Evolutionary conservation across 257 asterid genomes (phyloP), one percentile per base, ranked within the genome.

Genomic region (Solanum chiquidenum): DNA sequence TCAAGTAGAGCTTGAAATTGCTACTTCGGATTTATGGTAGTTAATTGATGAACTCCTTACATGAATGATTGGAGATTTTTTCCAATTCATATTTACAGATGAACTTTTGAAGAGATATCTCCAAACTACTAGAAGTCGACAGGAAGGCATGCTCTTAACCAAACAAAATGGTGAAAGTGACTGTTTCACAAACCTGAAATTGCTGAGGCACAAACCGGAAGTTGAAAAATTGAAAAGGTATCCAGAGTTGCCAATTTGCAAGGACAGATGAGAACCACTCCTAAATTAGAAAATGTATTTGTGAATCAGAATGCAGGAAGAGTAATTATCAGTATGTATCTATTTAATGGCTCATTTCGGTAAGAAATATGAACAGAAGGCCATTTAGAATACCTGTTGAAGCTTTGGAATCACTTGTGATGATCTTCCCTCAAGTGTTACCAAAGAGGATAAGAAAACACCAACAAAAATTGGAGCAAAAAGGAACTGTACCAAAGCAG

Each of bases 201-300:
- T 95, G 98, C 87, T 95, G 98, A 6, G 98, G 99, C 40, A 96
- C 98, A 73, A 94, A 95, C n/a, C 95, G 94, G 84, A 96, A 96
- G 92, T 96, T 96, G 88, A 96, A 90, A 91, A 96, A 96, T 90
- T 96, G 99, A 87, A 96, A 96, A 85, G 99, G 99, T 88, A 96
- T 93, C 99, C 99, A 96, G 6, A 96, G 94, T 89, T 95, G 98
- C 99, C 99, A 96, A 90, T 96, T 96, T 64, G 95, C 99, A 88
- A 96, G 68, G 90, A 96, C 97, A n/a, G 99, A 89, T 5, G 98
- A 91, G 87, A 95, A 92, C 99, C 99, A 96, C 86, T 95, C 98
- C 99, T 96, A 21, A 34, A 91, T 86, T 18, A 0, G 27, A 86
- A 25, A 14, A 62, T 60, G 71, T 9, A 71, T 49, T 23, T 35